phyloP scores from a whole-genome alignment of 202 grass and related monocot genomes.

The Musa balbisiana region DNA sequence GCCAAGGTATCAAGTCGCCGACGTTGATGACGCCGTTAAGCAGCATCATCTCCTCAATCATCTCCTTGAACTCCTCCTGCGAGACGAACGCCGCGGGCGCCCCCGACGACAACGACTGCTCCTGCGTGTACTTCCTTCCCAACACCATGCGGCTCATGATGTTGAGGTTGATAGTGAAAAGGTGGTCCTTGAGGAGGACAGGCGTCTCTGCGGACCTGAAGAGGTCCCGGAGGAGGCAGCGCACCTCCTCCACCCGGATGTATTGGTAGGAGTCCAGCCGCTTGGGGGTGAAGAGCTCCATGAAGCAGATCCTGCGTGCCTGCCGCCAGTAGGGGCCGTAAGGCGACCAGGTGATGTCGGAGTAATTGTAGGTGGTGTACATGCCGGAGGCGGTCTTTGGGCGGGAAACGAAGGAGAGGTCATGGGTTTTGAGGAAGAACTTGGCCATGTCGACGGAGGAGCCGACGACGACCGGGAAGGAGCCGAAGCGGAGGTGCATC shows the following conservation, averaged over 20 bases:
- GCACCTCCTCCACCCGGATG: slow-evolving; percentile 33
- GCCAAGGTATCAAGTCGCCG: slow-evolving; percentile 84
- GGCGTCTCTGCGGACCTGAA: neutral
- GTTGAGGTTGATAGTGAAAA: slow-evolving; percentile 25
- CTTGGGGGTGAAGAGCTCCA: slow-evolving; percentile 41
- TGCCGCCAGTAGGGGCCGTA: slow-evolving; percentile 44
- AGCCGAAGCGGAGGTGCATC: neutral
- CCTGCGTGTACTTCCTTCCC: slow-evolving; percentile 31
- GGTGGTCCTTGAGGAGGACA: slow-evolving; percentile 30
- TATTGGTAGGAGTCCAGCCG: slow-evolving; percentile 29
- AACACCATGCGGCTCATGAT: slow-evolving; percentile 42
- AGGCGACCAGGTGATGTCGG: slow-evolving; percentile 38
- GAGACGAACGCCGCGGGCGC: slow-evolving; percentile 24
- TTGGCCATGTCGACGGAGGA: neutral
- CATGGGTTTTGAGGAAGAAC: neutral
- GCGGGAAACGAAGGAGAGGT: neutral
- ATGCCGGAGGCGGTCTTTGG: slow-evolving; percentile 24
- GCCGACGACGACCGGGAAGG: neutral
- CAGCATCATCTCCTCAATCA: slow-evolving; percentile 79
- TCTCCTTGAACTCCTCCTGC: slow-evolving; percentile 80
- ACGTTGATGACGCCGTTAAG: slow-evolving; percentile 82
- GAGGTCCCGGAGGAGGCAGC: slow-evolving; percentile 7
- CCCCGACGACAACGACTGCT: slow-evolving; percentile 12
- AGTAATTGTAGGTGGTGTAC: slow-evolving; percentile 30
- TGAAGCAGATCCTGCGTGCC: slow-evolving; percentile 39